Base-by-base conservation (phyloP, 768 basidiomycete genomes). In the Boletus bicolor region DNA sequence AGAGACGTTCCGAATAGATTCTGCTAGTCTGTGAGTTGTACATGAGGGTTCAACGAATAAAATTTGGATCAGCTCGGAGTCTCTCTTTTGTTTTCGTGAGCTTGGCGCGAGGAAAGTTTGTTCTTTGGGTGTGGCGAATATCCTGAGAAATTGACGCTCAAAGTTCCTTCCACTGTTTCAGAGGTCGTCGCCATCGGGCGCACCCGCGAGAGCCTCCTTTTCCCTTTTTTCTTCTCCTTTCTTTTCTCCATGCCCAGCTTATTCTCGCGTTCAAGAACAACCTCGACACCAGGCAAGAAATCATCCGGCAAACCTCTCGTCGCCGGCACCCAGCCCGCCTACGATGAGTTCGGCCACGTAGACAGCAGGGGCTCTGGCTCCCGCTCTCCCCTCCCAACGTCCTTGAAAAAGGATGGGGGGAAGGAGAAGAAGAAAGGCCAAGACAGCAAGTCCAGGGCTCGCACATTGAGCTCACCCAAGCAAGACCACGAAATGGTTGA, bases 261-360 rank as follows among this genome's bases (percentile, higher is more conserved):
- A 73, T 89, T 89, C 73, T 86, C 87, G 69, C 82, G 86, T 63
- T 68, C 83, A 59, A 80, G 87, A 50, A 86, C 85, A 46, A 77
- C 75, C 53, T 86, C 86, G 21, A 80, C 81, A 3, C 74, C 82
- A 37, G 68, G 72, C 46, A 82, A 79, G 73, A 77, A 74, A 53
- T 62, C 60, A 10, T n/a, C 56, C 17, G 43, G 28, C 56, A 60
- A 24, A 28, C 21, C 60, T 32, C 43, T 44, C 53, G 49, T 50
- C 11, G 56, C 44, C 21, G 45, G 39, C 46, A 11, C 45, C 61
- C 67, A 60, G 54, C 66, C 44, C 59, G 63, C 56, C 57, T 72
- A 72, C 58, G 87, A 89, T 73, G 87, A 89, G 75, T 87, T 89
- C 58, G 87, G 87, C 46, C 75, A 83, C 49, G 76, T 84, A 55